A percentile compares a stretch with the other conserved stretches of the same genome.
Conservation (phyloP, 192 early-diverging fungal species). For the Podila epigama region DNA sequence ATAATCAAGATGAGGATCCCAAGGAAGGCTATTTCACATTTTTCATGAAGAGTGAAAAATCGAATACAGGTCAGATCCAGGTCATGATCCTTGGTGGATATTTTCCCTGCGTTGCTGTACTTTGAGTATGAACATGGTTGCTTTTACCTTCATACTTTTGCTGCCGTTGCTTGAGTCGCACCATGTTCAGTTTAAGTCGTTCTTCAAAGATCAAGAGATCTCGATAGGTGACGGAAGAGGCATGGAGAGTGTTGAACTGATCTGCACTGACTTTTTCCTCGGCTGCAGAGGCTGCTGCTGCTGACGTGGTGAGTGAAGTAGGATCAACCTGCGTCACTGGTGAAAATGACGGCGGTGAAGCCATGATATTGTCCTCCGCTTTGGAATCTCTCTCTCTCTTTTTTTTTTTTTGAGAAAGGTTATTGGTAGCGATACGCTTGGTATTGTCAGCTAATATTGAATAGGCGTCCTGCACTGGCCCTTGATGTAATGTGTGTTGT, state of each 20-base stretch:
- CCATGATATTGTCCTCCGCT: no score
- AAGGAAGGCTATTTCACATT: conserved; percentile 19
- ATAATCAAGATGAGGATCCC: conserved; percentile 40
- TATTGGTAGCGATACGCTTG: no score
- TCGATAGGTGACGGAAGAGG: conserved; percentile 61
- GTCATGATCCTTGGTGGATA: background rate
- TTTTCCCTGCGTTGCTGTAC: background rate
- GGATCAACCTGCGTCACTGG: conserved; percentile 33
- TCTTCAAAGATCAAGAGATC: conserved; percentile 87
- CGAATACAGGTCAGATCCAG: background rate
- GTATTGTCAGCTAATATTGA: no score
- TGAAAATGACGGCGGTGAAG: conserved; percentile 8
- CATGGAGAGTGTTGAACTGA: conserved; percentile 41
- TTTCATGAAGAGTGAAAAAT: background rate
- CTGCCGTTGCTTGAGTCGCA: conserved; percentile 68
- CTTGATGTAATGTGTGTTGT: background rate
- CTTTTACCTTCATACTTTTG: conserved; percentile 77
- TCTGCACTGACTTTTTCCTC: conserved; percentile 43
- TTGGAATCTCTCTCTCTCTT: no score
- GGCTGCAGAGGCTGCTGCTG: conserved; percentile 5
- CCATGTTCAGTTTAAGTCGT: conserved; percentile 76
- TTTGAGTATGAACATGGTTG: background rate
- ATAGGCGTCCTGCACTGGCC: no score
- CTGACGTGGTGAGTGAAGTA: background rate
- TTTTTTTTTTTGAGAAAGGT: no score